Evolutionary conservation across 257 asterid genomes (phyloP).

Genomic region (Gentiana straminea): DNA sequence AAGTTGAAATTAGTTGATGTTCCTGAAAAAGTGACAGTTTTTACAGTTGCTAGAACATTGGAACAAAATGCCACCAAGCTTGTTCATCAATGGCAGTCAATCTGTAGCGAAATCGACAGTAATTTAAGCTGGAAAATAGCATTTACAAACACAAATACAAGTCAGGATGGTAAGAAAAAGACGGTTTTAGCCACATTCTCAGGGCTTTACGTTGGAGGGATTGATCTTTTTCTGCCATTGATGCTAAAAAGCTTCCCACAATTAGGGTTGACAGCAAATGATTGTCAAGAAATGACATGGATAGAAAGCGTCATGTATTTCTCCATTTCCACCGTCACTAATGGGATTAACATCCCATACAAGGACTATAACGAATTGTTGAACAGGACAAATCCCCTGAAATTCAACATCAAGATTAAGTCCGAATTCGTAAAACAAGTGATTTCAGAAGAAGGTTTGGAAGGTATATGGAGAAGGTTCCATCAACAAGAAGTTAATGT

Average conservation of each 20-base stretch:
- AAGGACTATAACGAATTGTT: too few species aligned
- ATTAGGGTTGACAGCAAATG: constrained; percentile 18
- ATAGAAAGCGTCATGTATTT: constrained; percentile 38
- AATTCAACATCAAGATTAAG: constrained; percentile 38
- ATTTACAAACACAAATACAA: neutral
- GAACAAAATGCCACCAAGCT: constrained; percentile 20
- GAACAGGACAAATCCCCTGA: constrained; percentile 6
- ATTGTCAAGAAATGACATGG: constrained; percentile 55
- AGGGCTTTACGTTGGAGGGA: constrained; percentile 35
- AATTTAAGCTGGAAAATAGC: constrained; percentile 18
- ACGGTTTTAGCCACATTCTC: constrained; percentile 31
- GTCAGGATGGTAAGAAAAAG: neutral
- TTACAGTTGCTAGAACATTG: constrained; percentile 16
- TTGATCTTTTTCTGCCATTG: constrained; percentile 13
- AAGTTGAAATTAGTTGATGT: constrained; percentile 35
- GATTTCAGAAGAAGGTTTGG: constrained; percentile 21
- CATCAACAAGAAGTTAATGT: constrained; percentile 22
- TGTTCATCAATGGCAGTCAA: constrained; percentile 32
- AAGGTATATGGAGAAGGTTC: constrained; percentile 19
- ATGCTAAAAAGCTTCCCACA: constrained; percentile 27
- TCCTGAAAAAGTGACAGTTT: constrained; percentile 43
- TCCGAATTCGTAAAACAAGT: constrained; percentile 49
- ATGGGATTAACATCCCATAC: too few species aligned
- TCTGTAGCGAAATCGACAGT: constrained; percentile 19
- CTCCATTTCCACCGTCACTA: too few species aligned